Evolutionary conservation across 345 rosid genomes (phyloP).

Genomic region (Turritis glabra): DNA sequence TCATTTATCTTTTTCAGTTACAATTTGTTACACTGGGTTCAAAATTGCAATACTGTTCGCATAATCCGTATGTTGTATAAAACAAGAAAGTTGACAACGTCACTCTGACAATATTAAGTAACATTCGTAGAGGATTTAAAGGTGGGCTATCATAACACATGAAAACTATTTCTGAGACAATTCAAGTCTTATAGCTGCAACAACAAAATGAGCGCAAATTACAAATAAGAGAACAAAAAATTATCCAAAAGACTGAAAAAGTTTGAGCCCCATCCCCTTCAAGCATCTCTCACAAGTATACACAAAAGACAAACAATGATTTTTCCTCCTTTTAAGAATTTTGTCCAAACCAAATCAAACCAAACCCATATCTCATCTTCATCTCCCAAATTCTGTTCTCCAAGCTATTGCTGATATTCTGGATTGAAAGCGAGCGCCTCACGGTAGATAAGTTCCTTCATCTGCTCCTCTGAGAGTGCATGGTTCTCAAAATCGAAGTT

Average conservation of each 20-base stretch:
- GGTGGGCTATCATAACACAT: background rate
- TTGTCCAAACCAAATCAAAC: conserved; percentile 31
- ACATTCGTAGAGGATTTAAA: background rate
- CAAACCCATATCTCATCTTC: conserved; percentile 4
- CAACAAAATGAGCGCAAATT: conserved; percentile 29
- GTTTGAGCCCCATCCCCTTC: conserved; percentile 25
- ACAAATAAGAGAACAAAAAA: conserved; percentile 13
- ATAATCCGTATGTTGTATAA: background rate
- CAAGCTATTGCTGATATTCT: conserved; percentile 57
- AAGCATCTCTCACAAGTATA: conserved; percentile 37
- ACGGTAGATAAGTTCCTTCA: conserved; percentile 89
- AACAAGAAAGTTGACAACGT: background rate
- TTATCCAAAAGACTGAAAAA: conserved; percentile 19
- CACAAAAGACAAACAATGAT: conserved; percentile 37
- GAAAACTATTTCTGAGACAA: conserved; percentile 27
- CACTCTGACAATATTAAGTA: no score
- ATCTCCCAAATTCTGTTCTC: conserved; percentile 20
- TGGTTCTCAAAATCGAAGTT: conserved; percentile 96
- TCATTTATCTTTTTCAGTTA: background rate
- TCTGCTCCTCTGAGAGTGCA: conserved; percentile 87
- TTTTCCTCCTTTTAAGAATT: conserved; percentile 22
- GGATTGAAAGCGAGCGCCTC: conserved; percentile 99
- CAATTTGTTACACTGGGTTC: background rate
- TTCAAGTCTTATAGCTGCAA: conserved; percentile 19
- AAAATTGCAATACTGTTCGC: background rate